phyloP scores from a whole-genome alignment of 1,284 basidiomycete species.

The Trametes sp. region DNA sequence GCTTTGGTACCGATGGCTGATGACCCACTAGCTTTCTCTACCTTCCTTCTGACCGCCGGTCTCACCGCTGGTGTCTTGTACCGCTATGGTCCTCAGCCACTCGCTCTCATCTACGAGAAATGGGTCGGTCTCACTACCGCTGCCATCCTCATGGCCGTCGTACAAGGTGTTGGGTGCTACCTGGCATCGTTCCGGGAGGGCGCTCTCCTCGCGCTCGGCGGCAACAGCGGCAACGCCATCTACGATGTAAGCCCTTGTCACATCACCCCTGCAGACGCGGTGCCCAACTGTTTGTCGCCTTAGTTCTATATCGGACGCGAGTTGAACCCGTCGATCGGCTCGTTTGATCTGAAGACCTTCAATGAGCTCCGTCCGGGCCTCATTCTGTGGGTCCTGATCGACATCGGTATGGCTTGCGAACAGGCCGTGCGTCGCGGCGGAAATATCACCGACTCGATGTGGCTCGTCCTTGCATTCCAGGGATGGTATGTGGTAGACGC shows the following conservation, averaged over 20 bases:
- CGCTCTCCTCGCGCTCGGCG: constrained; percentile 86
- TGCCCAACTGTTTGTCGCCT: constrained; percentile 12
- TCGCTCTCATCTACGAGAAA: constrained; percentile 93
- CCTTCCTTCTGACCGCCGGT: constrained; percentile 82
- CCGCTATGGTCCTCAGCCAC: constrained; percentile 78
- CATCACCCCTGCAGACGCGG: not conserved
- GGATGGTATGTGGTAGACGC: constrained; percentile 88
- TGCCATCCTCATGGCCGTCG: constrained; percentile 79
- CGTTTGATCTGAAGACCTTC: constrained; percentile 97
- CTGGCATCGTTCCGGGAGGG: constrained; percentile 72
- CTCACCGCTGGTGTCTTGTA: constrained; percentile 72
- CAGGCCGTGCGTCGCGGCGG: constrained; percentile 87
- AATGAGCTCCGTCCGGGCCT: constrained; percentile 96
- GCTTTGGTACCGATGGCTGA: not conserved
- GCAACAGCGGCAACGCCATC: constrained; percentile 88
- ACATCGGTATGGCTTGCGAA: constrained; percentile 92
- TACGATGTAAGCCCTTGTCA: constrained; percentile 79
- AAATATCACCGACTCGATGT: constrained; percentile 90
- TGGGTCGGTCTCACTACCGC: constrained; percentile 93
- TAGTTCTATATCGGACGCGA: constrained; percentile 98
- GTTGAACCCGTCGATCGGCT: constrained; percentile 89
- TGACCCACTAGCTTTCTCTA: constrained; percentile 76
- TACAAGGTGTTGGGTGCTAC: constrained; percentile 83
- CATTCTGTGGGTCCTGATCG: constrained; percentile 93
- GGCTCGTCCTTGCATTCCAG: constrained; percentile 89